These are phyloP conservation scores for Metschnikowia proteae DNA, from an alignment of 805 yeast species.

Conservation along the genomic window DNA sequence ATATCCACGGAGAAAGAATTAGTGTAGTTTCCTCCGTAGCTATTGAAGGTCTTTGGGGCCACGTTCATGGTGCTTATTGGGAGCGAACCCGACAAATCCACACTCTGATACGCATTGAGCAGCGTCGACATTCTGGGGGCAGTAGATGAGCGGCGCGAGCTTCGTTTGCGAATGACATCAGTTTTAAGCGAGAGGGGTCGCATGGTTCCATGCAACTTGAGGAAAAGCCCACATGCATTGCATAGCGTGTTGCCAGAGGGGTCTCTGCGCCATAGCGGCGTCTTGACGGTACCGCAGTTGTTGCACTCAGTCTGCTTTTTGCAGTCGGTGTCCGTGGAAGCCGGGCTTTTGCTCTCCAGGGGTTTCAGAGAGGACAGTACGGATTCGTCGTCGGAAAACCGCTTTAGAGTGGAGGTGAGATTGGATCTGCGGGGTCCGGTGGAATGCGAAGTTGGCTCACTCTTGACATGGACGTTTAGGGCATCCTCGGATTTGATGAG, in stretches of 20 bases:
- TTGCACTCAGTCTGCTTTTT: conserved; percentile 42
- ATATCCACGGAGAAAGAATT: conserved; percentile 9
- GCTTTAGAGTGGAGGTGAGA: conserved; percentile 15
- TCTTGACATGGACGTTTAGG: not conserved
- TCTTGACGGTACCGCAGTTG: conserved; percentile 56
- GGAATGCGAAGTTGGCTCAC: not conserved
- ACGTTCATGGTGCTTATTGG: conserved; percentile 9
- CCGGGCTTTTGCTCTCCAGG: not conserved
- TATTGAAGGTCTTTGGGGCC: conserved; percentile 6
- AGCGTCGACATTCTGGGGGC: conserved; percentile 11
- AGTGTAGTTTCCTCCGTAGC: conserved; percentile 11
- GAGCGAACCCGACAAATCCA: conserved; percentile 6
- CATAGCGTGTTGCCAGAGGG: conserved; percentile 57
- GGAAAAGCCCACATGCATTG: conserved; percentile 62
- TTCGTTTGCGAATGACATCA: conserved; percentile 55
- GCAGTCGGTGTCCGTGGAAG: not conserved
- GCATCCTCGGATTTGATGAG: not conserved
- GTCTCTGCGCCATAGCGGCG: conserved; percentile 62
- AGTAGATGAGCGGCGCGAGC: conserved; percentile 33
- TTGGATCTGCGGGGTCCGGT: conserved; percentile 9
- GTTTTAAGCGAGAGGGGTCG: conserved; percentile 56
- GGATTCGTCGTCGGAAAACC: not conserved
- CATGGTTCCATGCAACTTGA: conserved; percentile 59
- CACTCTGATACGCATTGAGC: conserved; percentile 5
- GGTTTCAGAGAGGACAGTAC: not conserved